phyloP scores from a whole-genome alignment of 163 green algal species.

The Picocystis sp. region DNA sequence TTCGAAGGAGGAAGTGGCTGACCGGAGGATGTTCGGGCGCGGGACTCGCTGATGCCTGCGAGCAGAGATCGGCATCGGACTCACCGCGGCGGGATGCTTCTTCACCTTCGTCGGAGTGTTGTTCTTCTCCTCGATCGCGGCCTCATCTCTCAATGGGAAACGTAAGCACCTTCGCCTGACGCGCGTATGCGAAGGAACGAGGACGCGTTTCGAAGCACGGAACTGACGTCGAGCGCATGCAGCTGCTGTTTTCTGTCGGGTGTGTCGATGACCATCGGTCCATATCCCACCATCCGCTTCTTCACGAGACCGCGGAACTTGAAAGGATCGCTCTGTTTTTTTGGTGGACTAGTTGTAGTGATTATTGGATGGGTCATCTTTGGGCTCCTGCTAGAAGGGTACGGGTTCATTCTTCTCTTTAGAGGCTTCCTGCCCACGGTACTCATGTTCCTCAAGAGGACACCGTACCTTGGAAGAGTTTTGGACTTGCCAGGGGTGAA shows the following conservation, averaged over 20 bases:
- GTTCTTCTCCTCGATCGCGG: conserved; percentile 91
- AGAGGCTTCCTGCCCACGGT: conserved; percentile 83
- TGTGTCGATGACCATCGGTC: conserved; percentile 76
- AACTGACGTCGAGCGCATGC: background rate
- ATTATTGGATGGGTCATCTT: conserved; percentile 71
- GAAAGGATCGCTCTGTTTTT: conserved; percentile 60
- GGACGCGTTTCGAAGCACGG: background rate
- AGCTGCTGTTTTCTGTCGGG: conserved; percentile 83
- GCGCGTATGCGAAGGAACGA: background rate
- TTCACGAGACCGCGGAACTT: conserved; percentile 71
- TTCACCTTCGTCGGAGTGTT: conserved; percentile 85
- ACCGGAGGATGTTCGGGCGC: no score
- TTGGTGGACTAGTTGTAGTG: conserved; percentile 57
- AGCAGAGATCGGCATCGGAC: conserved; percentile 89
- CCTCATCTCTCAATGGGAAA: conserved; percentile 94
- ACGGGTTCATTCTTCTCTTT: conserved; percentile 90
- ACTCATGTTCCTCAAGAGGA: conserved; percentile 63
- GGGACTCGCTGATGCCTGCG: background rate
- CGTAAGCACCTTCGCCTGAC: conserved; percentile 30
- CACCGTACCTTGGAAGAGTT: conserved; percentile 60
- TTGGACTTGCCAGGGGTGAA: conserved; percentile 74
- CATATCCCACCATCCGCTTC: conserved; percentile 61
- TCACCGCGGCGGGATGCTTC: conserved; percentile 79
- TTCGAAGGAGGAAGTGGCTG: no score
- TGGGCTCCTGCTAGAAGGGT: conserved; percentile 65